phyloP scores from a whole-genome alignment of 495 filamentous ascomycete genomes.

The Hyaloscypha variabilis region DNA sequence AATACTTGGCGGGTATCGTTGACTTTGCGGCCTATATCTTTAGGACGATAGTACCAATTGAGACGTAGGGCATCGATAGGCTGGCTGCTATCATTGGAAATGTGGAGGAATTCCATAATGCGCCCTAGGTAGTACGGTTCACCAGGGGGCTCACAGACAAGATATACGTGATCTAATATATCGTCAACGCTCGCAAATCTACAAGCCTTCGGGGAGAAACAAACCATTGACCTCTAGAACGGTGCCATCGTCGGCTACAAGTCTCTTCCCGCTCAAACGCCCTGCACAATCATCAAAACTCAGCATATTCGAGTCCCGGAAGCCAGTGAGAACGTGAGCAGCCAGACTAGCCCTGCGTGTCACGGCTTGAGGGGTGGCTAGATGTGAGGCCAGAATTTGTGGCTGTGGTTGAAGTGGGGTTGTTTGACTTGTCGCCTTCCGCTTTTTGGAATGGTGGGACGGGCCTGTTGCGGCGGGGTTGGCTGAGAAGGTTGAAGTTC shows the following conservation, averaged over 20 bases:
- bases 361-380: constrained; percentile 46
- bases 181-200: constrained; percentile 10
- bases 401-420: constrained; percentile 35
- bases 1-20: constrained; percentile 88
- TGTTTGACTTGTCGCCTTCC: constrained; percentile 62
- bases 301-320: constrained; percentile 75
- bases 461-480: constrained; percentile 27
- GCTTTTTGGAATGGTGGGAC: constrained; percentile 60
- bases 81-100: constrained; percentile 67
- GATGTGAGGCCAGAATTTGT: constrained; percentile 34
- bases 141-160: constrained; percentile 95
- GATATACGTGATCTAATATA: constrained; percentile 85
- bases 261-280: constrained; percentile 72
- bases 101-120: constrained; percentile 96
- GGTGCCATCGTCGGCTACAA: constrained; percentile 90
- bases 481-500: constrained; percentile 61
- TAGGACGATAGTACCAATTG: constrained; percentile 98
- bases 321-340: constrained; percentile 38
- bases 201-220: constrained; percentile 28
- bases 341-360: constrained; percentile 36
- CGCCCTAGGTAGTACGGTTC: constrained; percentile 97
- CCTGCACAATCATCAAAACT: constrained; percentile 75
- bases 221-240: constrained; percentile 82
- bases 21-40: constrained; percentile 90
- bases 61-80: constrained; percentile 87